Base-by-base conservation (phyloP, 352 stramenopile genomes). In the Globisporangium spinosum region DNA sequence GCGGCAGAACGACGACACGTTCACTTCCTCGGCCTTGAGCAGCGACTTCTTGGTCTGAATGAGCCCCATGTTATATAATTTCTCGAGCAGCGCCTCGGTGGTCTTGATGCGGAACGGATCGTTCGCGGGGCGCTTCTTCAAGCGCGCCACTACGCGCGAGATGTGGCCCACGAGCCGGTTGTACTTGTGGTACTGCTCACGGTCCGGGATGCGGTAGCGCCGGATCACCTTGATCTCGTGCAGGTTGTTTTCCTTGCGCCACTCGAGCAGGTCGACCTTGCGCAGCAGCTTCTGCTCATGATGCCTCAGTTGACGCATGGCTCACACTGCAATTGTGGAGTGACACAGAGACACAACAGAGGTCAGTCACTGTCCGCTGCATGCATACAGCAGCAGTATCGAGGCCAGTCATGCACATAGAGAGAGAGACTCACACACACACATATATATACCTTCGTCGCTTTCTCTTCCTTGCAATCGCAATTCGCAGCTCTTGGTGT, bases 131-230 rank as follows among this genome's bases (percentile, higher is more conserved):
- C 98, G 85, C 67, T 98, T 97, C 79, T 98, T 98, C 17, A 99
- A 75, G n/a, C 98, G 97, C 47, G 90, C 79, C 3, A 97, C 87
- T 13, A 99, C 77, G 58, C 95, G 96, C 9, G 89, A 94, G 57
- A 99, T 93, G 76, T 98, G 89, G 22, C 98, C 97, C 45, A 97
- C 97, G n/a, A 99, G 90, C 54, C 91, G 93, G 76, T 98, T 98
- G 75, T 99, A 99, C 83, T 98, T 98, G 76, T 96, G 82, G 72
- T 99, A 99, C 85, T 99, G 95, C 70, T 99, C 97, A 47, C 98
- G 87, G 70, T 99, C 92, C 54, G 98, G 97, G 64, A 99, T 97
- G 55, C 98, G 96, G 81, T 99, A 99, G 59, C 96, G 90, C 22
- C 94, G 90, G 63, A 98, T 95, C 35, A 99, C 96, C 79, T 99